Evolutionary conservation across 2,329 filamentous ascomycete species (phyloP), one percentile per base, ranked within the genome.

Genomic region (Aspergillus pseudotamarii): DNA sequence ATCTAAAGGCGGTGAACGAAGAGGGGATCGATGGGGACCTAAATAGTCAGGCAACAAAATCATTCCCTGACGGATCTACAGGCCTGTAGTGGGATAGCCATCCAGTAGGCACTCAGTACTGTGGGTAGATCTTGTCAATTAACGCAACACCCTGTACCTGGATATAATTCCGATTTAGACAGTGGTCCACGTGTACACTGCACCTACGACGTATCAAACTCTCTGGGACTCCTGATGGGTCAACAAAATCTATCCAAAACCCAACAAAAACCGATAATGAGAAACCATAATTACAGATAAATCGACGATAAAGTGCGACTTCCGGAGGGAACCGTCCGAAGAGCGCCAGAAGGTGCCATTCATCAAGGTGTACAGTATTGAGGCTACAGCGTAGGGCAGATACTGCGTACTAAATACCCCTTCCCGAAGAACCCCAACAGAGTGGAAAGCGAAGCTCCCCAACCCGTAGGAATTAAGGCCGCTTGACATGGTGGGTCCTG

Each of bases 301-400:
- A 53, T 48, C 48, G n/a, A 32, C 16, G 30, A n/a, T 32, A 28
- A 34, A 51, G 26, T 57, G 55, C 32, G 48, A 46, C 36, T 48
- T 58, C 56, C 60, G 60, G 56, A 55, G 26, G 34, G 57, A 41
- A 43, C 60, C 56, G 60, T 62, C 51, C 51, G 51, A 41, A 54
- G 36, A 1, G 23, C 58, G 48, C 57, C 45, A 64, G 46, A 46
- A 59, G 36, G 41, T 45, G 55, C 36, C 26, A 32, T 23, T 62
- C 58, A 56, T 32, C 5, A 51, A 46, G 61, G 60, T 46, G 34
- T 60, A 61, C 67, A 69, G 68, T 70, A 69, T 68, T 69, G 63
- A 65, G 67, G 62, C 67, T 70, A 70, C 68, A 61, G 68, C 68
- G 68, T 70, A 70, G 67, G 68, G 68, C 61, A 54, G 62, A 69